Conservation (phyloP, 2,329 filamentous ascomycete species). For the Aotearoamyces nothofagi region DNA sequence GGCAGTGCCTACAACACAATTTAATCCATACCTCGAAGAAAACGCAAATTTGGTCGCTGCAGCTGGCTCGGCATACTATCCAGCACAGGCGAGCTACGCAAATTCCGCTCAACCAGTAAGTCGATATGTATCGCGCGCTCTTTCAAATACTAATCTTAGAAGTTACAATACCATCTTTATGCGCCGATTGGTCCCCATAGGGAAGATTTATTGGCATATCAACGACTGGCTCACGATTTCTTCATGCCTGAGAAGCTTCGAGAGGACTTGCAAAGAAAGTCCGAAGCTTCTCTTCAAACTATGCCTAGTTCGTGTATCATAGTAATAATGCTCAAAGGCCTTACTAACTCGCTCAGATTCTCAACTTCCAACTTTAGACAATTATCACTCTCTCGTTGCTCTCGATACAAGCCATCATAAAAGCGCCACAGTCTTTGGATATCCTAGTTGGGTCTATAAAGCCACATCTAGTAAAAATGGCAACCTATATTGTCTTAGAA, state of each 20-base stretch:
- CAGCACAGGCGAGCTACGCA: conserved; percentile 34
- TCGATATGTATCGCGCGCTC: too few relatives aligned
- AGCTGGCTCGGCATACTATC: conserved; percentile 50
- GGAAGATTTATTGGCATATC: conserved; percentile 70
- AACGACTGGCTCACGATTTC: conserved; percentile 77
- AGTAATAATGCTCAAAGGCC: too few relatives aligned
- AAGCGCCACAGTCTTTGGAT: conserved; percentile 67
- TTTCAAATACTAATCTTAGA: conserved; percentile 13
- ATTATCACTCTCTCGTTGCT: conserved; percentile 85
- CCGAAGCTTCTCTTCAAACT: conserved; percentile 71
- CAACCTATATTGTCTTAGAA: conserved; percentile 70
- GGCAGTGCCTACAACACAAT: conserved; percentile 33
- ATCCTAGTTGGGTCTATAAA: conserved; percentile 90
- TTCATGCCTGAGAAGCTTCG: conserved; percentile 79
- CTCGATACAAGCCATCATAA: conserved; percentile 72
- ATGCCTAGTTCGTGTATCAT: conserved; percentile 64
- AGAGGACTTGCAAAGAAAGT: conserved; percentile 79
- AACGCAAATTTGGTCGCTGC: conserved; percentile 36
- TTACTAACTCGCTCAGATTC: conserved; percentile 29
- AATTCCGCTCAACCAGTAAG: conserved; percentile 43
- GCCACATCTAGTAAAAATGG: conserved; percentile 81
- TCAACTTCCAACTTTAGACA: conserved; percentile 65
- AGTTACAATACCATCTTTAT: conserved; percentile 87
- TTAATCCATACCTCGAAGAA: conserved; percentile 70
- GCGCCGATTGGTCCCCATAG: conserved; percentile 72